Evolutionary conservation across 192 early-diverging fungal species (phyloP), one percentile per base, ranked within the genome.

Genomic region (Irineochytrium annulatum): DNA sequence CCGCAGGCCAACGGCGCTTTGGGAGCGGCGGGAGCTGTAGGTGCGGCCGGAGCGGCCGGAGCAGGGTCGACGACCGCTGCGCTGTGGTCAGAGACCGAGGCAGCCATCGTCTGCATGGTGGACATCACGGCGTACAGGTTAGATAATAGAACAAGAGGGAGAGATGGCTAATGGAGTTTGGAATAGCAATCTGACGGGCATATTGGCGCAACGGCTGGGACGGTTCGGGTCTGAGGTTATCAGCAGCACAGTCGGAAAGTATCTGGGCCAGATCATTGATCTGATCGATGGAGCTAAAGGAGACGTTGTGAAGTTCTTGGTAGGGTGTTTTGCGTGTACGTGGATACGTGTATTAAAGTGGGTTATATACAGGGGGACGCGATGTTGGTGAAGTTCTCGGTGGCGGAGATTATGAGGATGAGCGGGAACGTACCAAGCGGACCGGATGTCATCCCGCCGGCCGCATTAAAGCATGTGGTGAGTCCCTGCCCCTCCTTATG

Each of bases 201-300:
- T 41, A 8, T n/a, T 41, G 11, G 37, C 37, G 37, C 37, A 41
- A 41, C 37, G 37, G 8, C n/a, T 41, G 37, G 37, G 37, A 41
- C 37, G 37, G 11, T 41, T 41, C n/a, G 37, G 37, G 37, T 41
- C 37, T 13, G 37, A 41, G 37, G 11, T 41, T n/a, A 41, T 41
- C 37, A 41, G 37, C 37, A n/a, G n/a, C n/a, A 41, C 37, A 41
- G 37, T 41, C n/a, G 37, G 37, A 41, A 41, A 41, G 37, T 41
- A 41, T 41, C n/a, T 41, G 37, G n/a, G 37, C 37, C 37, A 41
- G 37, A 41, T 41, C n/a, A 41, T 41, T 41, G 37, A 41, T 41
- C n/a, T 41, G 37, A 41, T 41, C n/a, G 37, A 41, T 13, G n/a
- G n/a, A 41, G 37, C 8, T 41, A 41, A 41, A 41, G 37, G 37